A percentile compares a stretch with the other conserved stretches of the same genome.
These are phyloP conservation scores for Fraxinus ornus DNA, from an alignment of 305 asterid species.

Conservation along the genomic window DNA sequence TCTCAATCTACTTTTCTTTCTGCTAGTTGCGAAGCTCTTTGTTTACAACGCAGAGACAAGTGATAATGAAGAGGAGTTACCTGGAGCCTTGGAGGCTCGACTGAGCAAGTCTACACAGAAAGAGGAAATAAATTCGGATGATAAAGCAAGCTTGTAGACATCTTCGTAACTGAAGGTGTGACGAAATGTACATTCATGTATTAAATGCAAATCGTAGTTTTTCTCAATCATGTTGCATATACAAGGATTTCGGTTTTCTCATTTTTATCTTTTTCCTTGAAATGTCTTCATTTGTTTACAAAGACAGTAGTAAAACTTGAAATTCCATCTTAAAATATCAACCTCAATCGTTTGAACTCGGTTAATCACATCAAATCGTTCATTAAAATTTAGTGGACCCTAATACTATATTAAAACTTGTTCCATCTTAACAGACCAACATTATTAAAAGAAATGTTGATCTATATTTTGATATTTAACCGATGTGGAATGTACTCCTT, in stretches of 20 bases:
- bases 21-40: constrained; percentile 47
- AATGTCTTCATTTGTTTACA: not conserved
- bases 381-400: not conserved
- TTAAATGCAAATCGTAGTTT: not conserved
- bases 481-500: not conserved
- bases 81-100: constrained; percentile 19
- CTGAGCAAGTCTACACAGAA: not conserved
- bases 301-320: no score
- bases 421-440: not conserved
- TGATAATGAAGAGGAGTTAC: constrained; percentile 20
- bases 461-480: not conserved
- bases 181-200: not conserved
- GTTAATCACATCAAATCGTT: not conserved
- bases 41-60: constrained; percentile 45
- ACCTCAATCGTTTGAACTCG: not conserved
- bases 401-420: no score
- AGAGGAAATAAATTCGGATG: not conserved
- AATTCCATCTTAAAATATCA: not conserved
- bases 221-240: not conserved
- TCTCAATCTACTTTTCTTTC: constrained; percentile 50
- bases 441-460: no score
- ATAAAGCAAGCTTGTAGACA: not conserved
- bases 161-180: not conserved
- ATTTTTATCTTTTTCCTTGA: not conserved
- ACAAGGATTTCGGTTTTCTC: not conserved